A percentile compares a stretch with the other conserved stretches of the same genome.
Conservation (phyloP, 139 green algal genomes). For the Nannochloris sp. region DNA sequence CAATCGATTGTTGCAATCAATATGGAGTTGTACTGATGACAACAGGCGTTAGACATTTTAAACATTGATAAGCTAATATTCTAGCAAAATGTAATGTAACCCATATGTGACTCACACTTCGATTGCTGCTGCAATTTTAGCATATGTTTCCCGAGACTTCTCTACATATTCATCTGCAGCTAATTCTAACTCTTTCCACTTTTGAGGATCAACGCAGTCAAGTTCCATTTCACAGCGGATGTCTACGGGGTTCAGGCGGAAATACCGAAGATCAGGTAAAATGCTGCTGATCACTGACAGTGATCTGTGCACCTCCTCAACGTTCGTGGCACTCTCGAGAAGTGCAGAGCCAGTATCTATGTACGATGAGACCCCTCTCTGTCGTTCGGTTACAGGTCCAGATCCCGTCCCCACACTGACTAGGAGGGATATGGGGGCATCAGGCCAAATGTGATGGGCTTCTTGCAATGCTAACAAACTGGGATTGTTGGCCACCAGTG, state of each 20-base stretch:
- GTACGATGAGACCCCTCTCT: slow-evolving; percentile 34
- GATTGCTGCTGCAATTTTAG: neutral
- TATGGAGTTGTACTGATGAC: slow-evolving; percentile 92
- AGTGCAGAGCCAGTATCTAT: slow-evolving; percentile 50
- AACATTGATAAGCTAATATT: slow-evolving; percentile 54
- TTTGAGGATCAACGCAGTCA: slow-evolving; percentile 61
- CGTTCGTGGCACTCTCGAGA: slow-evolving; percentile 44
- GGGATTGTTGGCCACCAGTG: slow-evolving; percentile 89
- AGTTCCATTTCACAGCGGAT: slow-evolving; percentile 66
- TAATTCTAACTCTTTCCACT: slow-evolving; percentile 47
- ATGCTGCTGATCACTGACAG: slow-evolving; percentile 53
- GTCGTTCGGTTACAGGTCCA: slow-evolving; percentile 29
- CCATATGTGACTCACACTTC: too few relatives aligned
- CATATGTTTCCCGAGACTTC: slow-evolving; percentile 1
- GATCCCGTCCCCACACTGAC: slow-evolving; percentile 74
- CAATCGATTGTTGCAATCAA: slow-evolving; percentile 96
- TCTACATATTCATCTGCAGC: slow-evolving; percentile 56
- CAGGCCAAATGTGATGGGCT: slow-evolving; percentile 73
- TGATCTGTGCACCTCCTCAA: slow-evolving; percentile 57
- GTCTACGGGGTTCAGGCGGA: slow-evolving; percentile 63
- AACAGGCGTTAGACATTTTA: slow-evolving; percentile 92
- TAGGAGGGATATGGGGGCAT: slow-evolving; percentile 63
- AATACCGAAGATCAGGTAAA: slow-evolving; percentile 66
- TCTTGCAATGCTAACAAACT: slow-evolving; percentile 73
- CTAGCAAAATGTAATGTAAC: too few relatives aligned